Conservation (phyloP, 1,139 yeast species). For the Geotrichum citri-aurantii region DNA sequence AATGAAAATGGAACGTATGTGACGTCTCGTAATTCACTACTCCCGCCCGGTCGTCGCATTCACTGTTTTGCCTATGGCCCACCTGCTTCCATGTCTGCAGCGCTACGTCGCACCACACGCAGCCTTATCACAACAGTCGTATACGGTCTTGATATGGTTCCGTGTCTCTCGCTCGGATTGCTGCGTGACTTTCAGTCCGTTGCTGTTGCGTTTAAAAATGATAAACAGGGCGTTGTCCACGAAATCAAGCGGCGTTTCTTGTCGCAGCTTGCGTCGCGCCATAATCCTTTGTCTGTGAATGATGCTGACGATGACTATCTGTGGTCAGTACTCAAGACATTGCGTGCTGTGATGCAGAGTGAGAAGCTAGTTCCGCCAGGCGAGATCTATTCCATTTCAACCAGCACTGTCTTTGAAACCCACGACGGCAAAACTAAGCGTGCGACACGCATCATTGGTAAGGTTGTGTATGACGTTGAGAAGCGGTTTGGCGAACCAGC, state of each 20-base stretch:
- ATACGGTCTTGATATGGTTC: slow-evolving; percentile 35
- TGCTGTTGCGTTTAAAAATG: slow-evolving; percentile 30
- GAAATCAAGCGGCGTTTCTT: slow-evolving; percentile 30
- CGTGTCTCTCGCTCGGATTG: slow-evolving; percentile 35
- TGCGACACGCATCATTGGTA: slow-evolving; percentile 32
- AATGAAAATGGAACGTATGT: slow-evolving; percentile 14
- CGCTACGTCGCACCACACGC: slow-evolving; percentile 29
- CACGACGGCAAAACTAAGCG: slow-evolving; percentile 31
- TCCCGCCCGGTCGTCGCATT: slow-evolving; percentile 29
- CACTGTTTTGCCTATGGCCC: slow-evolving; percentile 37
- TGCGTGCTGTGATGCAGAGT: slow-evolving; percentile 32
- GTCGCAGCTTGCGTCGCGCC: slow-evolving; percentile 30
- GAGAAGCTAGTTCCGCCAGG: slow-evolving; percentile 37
- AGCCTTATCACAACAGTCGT: slow-evolving; percentile 33
- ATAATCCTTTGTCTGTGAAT: slow-evolving; percentile 24
- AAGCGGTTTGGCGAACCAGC: slow-evolving; percentile 34
- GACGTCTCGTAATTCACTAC: slow-evolving; percentile 8
- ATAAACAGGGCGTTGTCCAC: slow-evolving; percentile 28
- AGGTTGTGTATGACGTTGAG: slow-evolving; percentile 32
- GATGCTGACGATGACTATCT: slow-evolving; percentile 32
- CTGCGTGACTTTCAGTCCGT: slow-evolving; percentile 34
- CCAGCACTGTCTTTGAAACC: slow-evolving; percentile 30
- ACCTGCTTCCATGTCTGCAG: slow-evolving; percentile 33
- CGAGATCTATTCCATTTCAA: slow-evolving; percentile 32
- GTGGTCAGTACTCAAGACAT: slow-evolving; percentile 28